Evolutionary conservation across 345 rosid species (phyloP), one percentile per base, ranked within the genome.

Genomic region (Rubroshorea leprosula): DNA sequence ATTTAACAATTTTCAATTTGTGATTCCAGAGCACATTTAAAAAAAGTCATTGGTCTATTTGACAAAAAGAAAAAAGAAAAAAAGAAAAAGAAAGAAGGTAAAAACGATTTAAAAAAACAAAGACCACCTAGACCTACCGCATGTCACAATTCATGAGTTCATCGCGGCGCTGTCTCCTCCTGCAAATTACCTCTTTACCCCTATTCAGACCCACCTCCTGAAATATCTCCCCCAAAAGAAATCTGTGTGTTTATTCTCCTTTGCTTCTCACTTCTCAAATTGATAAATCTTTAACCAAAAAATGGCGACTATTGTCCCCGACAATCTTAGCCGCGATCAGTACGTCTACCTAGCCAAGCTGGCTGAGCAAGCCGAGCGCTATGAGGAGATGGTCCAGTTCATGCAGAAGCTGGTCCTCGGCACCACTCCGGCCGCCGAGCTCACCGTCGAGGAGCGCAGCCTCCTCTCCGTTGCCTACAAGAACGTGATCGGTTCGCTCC

Each of bases 291-390:
- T 5, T 14, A 11, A 23, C 2, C 25, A 50, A 23, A 35, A 52
- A 48, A 65, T 71, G 80, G 76, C 74, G 41, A 49, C 71, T 15
- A 55, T 58, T 16, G 43, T 80, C 14, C 82, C 85, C 0, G 86
- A 76, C 22, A 82, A 85, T 62, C 70, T 89, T 23, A 78, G 72
- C 77, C 76, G 98, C 68, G 95, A 89, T 16, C 98, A 88, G 70
- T 92, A 84, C 52, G 90, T 91, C 27, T 91, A 91, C 87, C 79
- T 87, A 20, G 95, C 97, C 10, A 91, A 91, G 70, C 85, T 91
- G 5, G 93, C 97, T 38, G 98, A 91, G 79, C 98, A 91, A 55
- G 98, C 98, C 14, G 98, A 91, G 74, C 95, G 98, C 6, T 91
- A 91, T 58, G 98, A 91, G 39, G 98, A 91, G 83, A 91, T 91